phyloP scores from a whole-genome alignment of 2,329 filamentous ascomycete species.

The Colletotrichum lentis region DNA sequence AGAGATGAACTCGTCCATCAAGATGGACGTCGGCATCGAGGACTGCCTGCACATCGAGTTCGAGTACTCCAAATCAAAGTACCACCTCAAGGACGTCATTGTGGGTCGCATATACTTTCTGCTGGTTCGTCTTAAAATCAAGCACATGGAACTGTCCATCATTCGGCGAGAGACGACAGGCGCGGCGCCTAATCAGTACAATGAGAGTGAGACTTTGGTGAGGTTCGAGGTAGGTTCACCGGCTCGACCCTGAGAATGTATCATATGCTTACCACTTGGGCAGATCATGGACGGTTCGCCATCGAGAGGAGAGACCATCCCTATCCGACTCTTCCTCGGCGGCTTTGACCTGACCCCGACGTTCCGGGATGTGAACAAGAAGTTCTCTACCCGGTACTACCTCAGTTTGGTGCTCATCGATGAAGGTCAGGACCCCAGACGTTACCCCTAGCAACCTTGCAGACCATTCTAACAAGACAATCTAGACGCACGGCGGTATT shows the following conservation, averaged over 20 bases:
- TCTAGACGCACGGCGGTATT: slow-evolving; percentile 91
- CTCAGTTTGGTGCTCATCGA: slow-evolving; percentile 95
- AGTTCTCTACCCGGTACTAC: slow-evolving; percentile 98
- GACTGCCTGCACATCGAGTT: slow-evolving; percentile 99
- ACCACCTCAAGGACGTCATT: slow-evolving; percentile 98
- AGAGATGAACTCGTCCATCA: slow-evolving; percentile 98
- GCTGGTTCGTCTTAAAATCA: slow-evolving; percentile 96
- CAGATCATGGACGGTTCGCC: slow-evolving; percentile 99
- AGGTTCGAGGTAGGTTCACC: slow-evolving; percentile 78
- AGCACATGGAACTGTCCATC: slow-evolving; percentile 99
- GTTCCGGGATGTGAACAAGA: slow-evolving; percentile 99
- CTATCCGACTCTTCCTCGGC: slow-evolving; percentile 94
- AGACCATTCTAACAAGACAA: slow-evolving; percentile 2
- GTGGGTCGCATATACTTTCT: slow-evolving; percentile 98
- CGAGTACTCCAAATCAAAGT: slow-evolving; percentile 99
- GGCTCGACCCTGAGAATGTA: not conserved
- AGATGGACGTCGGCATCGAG: slow-evolving; percentile 99
- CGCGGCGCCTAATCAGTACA: slow-evolving; percentile 97
- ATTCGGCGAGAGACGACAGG: slow-evolving; percentile 97
- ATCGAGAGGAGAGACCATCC: slow-evolving; percentile 91
- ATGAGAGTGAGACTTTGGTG: slow-evolving; percentile 97
- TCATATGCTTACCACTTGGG: slow-evolving; percentile 21
- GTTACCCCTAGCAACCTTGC: slow-evolving; percentile 23
- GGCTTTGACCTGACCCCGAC: slow-evolving; percentile 98
- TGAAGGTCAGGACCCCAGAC: slow-evolving; percentile 68